phyloP scores from a whole-genome alignment of 352 stramenopile species.

The Phytophthora melonis region DNA sequence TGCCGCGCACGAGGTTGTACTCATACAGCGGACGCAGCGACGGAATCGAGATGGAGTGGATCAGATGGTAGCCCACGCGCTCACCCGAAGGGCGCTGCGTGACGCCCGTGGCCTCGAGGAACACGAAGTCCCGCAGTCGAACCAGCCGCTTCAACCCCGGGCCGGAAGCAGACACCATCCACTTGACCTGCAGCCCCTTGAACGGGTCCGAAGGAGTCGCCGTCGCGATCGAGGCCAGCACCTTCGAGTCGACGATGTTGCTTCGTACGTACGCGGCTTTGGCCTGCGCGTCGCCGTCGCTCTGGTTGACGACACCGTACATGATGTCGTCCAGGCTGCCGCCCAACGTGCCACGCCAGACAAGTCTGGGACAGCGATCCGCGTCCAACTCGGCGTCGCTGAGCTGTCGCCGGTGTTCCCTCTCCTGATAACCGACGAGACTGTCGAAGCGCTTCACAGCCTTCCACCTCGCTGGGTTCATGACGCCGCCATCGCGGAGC shows the following conservation, averaged over 20 bases:
- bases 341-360: slow-evolving; percentile 9
- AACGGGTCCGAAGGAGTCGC: slow-evolving; percentile 18
- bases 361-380: slow-evolving; percentile 3
- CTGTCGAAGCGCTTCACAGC: slow-evolving; percentile 36
- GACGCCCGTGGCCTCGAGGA: slow-evolving; percentile 25
- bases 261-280: slow-evolving; percentile 35
- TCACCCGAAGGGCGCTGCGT: slow-evolving; percentile 7
- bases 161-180: slow-evolving; percentile 10
- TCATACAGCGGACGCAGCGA: slow-evolving; percentile 5
- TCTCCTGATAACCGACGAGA: slow-evolving; percentile 39
- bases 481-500: slow-evolving; percentile 23
- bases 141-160: slow-evolving; percentile 4
- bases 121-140: slow-evolving; percentile 28
- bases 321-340: slow-evolving; percentile 37
- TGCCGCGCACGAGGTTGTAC: slow-evolving; percentile 29
- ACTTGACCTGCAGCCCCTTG: slow-evolving; percentile 24
- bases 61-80: slow-evolving; percentile 30
- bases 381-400: slow-evolving; percentile 1
- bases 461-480: slow-evolving; percentile 41
- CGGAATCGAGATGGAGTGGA: slow-evolving; percentile 24
- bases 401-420: neutral
- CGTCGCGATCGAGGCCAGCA: slow-evolving; percentile 16
- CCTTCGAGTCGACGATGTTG: slow-evolving; percentile 28
- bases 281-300: slow-evolving; percentile 26
- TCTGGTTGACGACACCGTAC: slow-evolving; percentile 36